Conservation (phyloP, 768 basidiomycete species). For the Chiua virens region DNA sequence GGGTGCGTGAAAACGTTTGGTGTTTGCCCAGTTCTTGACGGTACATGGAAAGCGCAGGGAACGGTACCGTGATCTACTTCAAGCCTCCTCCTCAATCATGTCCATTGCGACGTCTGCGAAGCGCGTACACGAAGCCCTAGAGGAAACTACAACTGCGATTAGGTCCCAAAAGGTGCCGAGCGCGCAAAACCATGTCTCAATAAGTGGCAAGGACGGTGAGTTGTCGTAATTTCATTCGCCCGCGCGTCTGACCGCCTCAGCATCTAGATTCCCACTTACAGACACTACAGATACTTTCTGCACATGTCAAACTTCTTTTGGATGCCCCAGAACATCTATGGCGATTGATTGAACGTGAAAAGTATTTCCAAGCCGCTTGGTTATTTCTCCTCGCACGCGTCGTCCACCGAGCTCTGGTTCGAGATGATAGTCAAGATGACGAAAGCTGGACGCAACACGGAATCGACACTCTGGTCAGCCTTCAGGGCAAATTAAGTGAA, state of each 20-base stretch:
- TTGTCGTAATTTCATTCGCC: not conserved
- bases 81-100: constrained; percentile 84
- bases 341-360: constrained; percentile 78
- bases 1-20: constrained; percentile 59
- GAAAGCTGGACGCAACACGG: constrained; percentile 58
- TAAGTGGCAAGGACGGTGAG: constrained; percentile 45
- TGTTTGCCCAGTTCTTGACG: constrained; percentile 25
- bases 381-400: constrained; percentile 84
- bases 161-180: constrained; percentile 46
- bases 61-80: constrained; percentile 84
- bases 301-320: constrained; percentile 87
- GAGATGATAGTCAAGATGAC: constrained; percentile 63
- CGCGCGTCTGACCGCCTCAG: not conserved
- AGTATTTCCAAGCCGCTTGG: constrained; percentile 84
- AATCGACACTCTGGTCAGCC: constrained; percentile 59
- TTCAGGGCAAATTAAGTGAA: not conserved
- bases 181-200: constrained; percentile 40
- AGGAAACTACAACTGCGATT: constrained; percentile 60
- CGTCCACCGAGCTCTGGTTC: constrained; percentile 72
- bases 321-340: constrained; percentile 93
- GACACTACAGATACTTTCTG: constrained; percentile 72
- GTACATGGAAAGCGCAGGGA: constrained; percentile 69
- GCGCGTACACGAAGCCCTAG: constrained; percentile 60
- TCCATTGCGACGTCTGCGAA: constrained; percentile 69
- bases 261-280: constrained; percentile 63